phyloP scores from a whole-genome alignment of 2,329 filamentous ascomycete genomes.

The Helotiales sp. region DNA sequence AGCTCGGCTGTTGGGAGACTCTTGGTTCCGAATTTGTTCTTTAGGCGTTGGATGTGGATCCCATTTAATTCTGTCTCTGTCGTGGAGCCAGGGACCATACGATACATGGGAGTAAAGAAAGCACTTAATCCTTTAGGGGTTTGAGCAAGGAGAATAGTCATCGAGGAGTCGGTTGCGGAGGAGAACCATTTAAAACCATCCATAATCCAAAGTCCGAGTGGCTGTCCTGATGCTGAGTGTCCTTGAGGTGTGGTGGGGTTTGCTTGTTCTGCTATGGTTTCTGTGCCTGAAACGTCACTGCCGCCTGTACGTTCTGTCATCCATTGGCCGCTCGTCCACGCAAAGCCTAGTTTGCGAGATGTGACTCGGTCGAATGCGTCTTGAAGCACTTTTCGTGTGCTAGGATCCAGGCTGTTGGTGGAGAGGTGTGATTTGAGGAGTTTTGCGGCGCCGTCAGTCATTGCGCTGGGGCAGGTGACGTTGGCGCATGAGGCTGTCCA shows the following conservation, averaged over 20 bases:
- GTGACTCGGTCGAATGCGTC: constrained; percentile 54
- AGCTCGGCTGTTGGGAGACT: constrained; percentile 72
- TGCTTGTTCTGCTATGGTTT: constrained; percentile 61
- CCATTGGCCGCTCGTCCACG: constrained; percentile 76
- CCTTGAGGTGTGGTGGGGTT: constrained; percentile 29
- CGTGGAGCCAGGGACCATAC: constrained; percentile 26
- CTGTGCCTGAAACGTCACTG: constrained; percentile 67
- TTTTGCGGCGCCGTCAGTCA: constrained; percentile 55
- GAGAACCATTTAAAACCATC: constrained; percentile 74
- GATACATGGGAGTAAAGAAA: constrained; percentile 65
- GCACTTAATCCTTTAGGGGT: constrained; percentile 55
- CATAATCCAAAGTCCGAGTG: constrained; percentile 59
- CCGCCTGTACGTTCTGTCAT: constrained; percentile 73
- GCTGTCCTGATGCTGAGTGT: constrained; percentile 20
- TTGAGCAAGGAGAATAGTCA: constrained; percentile 64
- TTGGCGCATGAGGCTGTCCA: constrained; percentile 21
- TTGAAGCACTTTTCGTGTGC: constrained; percentile 46
- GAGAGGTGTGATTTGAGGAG: constrained; percentile 48
- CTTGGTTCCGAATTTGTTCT: constrained; percentile 71
- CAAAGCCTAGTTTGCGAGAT: constrained; percentile 48
- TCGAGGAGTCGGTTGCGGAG: constrained; percentile 63
- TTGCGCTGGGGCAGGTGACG: constrained; percentile 24
- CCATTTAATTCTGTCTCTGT: constrained; percentile 58
- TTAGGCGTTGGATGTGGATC: constrained; percentile 66
- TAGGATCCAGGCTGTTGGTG: constrained; percentile 26